phyloP scores from a whole-genome alignment of 306 rosid species.

The Rubus parviflorus region DNA sequence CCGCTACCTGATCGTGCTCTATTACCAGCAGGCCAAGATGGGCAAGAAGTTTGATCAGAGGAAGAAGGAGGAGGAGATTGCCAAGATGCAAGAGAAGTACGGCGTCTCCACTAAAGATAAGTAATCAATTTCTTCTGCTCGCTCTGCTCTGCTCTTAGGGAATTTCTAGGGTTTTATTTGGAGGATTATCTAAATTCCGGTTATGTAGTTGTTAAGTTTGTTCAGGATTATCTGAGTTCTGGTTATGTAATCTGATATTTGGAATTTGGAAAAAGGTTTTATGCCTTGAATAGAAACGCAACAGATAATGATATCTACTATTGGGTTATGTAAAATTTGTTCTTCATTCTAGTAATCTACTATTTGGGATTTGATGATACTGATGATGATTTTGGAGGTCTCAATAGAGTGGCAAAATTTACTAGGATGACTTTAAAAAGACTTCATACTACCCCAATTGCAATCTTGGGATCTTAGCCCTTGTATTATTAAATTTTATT shows the following conservation, averaged over 20 bases:
- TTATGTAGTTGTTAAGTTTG: neutral
- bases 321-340: neutral
- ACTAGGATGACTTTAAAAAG: neutral
- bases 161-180: neutral
- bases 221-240: neutral
- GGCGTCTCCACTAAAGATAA: constrained; percentile 90
- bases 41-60: constrained; percentile 84
- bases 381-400: neutral
- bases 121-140: constrained; percentile 15
- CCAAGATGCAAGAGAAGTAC: constrained; percentile 83
- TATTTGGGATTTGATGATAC: no score
- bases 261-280: neutral
- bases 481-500: no score
- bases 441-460: no score
- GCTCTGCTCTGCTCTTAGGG: neutral
- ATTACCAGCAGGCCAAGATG: constrained; percentile 98
- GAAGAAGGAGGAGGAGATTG: constrained; percentile 94
- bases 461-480: no score
- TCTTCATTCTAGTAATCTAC: neutral
- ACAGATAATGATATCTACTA: neutral
- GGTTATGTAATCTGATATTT: neutral
- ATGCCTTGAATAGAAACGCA: no score
- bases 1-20: constrained; percentile 84
- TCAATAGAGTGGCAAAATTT: neutral
- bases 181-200: neutral